Percentiles rank a stretch among this genome's conserved stretches.
Evolutionary conservation across 495 filamentous ascomycete species (phyloP).

Genomic region (Aspergillus indologenus): DNA sequence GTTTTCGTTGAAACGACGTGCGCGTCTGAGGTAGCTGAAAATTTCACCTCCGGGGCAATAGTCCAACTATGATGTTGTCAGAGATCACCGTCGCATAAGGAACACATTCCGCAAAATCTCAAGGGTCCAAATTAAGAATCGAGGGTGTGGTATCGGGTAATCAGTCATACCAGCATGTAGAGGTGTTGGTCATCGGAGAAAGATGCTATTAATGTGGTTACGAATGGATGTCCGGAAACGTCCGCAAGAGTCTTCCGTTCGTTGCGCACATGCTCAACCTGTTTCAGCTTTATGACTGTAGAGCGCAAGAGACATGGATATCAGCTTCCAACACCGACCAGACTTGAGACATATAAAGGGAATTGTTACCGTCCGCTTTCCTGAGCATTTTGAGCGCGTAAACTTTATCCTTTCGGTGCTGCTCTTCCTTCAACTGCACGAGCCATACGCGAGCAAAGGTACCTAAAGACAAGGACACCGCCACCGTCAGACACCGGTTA

Average conservation of each 20-base stretch:
- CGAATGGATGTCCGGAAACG: slow-evolving; percentile 91
- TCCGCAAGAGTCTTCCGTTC: slow-evolving; percentile 84
- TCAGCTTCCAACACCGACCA: slow-evolving; percentile 5
- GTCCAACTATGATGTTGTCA: slow-evolving; percentile 57
- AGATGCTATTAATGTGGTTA: slow-evolving; percentile 83
- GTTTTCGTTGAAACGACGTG: slow-evolving; percentile 79
- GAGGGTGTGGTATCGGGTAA: neutral
- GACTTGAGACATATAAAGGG: slow-evolving; percentile 10
- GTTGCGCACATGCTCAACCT: slow-evolving; percentile 95
- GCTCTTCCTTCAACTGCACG: slow-evolving; percentile 59
- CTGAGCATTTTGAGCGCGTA: slow-evolving; percentile 93
- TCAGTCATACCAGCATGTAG: slow-evolving; percentile 75
- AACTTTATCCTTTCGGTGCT: slow-evolving; percentile 62
- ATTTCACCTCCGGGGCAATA: slow-evolving; percentile 94
- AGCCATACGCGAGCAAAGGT: slow-evolving; percentile 97
- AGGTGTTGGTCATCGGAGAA: slow-evolving; percentile 87
- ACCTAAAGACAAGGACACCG: slow-evolving; percentile 49
- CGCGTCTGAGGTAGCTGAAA: slow-evolving; percentile 86
- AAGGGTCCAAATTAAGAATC: neutral
- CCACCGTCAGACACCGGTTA: slow-evolving; percentile 31
- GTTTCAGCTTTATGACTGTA: slow-evolving; percentile 89
- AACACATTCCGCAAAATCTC: neutral
- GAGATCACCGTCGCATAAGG: slow-evolving; percentile 10
- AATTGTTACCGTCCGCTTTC: slow-evolving; percentile 68
- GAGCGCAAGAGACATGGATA: neutral